Evolutionary conservation across 192 early-diverging fungal genomes (phyloP).

Genomic region (Spinellus fusiger): DNA sequence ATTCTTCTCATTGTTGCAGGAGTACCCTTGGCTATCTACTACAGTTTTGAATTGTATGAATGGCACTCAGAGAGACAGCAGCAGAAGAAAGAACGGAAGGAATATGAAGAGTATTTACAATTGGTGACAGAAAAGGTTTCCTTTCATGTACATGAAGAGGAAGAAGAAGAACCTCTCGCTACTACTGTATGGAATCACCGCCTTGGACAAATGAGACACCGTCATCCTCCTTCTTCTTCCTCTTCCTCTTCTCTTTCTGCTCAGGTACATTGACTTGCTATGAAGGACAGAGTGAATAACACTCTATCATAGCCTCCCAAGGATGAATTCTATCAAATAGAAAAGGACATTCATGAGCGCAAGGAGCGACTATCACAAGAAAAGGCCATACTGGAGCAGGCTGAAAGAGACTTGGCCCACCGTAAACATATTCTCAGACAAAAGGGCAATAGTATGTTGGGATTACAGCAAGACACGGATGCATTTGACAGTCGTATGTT

Average conservation of each 20-base stretch:
- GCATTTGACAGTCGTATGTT: neutral
- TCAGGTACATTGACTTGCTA: too few relatives aligned
- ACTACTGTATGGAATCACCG: neutral
- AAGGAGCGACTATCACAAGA: neutral
- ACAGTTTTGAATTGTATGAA: conserved; percentile 7
- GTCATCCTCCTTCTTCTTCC: neutral
- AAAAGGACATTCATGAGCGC: neutral
- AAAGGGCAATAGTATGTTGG: conserved; percentile 9
- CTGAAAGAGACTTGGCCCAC: conserved; percentile 1
- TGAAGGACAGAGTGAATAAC: too few relatives aligned
- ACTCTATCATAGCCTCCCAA: neutral
- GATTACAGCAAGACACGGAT: conserved; percentile 1
- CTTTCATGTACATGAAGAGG: neutral
- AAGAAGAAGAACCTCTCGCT: neutral
- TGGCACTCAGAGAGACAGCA: conserved; percentile 6
- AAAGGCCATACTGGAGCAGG: neutral
- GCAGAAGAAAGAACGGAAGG: conserved; percentile 4
- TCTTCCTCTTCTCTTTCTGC: too few relatives aligned
- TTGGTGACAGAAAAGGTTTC: neutral
- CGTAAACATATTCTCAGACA: neutral
- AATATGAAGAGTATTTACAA: conserved; percentile 17
- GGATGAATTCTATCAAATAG: conserved; percentile 7
- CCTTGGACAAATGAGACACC: neutral
- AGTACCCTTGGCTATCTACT: neutral
- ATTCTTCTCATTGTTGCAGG: conserved; percentile 13